Evolutionary conservation across 2,329 filamentous ascomycete species (phyloP), one percentile per base, ranked within the genome.

Genomic region (Zarea fungicola): DNA sequence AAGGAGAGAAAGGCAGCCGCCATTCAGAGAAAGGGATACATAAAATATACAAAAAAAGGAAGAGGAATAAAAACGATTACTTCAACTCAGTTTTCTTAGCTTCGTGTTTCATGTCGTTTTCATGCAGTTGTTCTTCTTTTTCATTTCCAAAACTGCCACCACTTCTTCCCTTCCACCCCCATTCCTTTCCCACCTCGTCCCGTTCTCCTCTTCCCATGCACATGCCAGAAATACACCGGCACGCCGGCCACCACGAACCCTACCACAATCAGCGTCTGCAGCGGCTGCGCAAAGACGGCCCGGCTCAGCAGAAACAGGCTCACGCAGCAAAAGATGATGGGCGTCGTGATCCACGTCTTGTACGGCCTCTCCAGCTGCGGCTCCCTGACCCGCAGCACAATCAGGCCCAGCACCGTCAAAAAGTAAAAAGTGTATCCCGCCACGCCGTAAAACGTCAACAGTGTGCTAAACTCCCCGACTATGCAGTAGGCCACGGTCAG

Each of bases 351-450:
- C 93, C 92, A 99, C 3, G 91, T 96, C 65, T 83, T 85, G 69
- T 99, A 99, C 1, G 93, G 92, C 22, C 93, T 74, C 65, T 96
- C 90, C 39, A 99, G 77, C 54, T 84, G 76, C 4, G 93, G 93
- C 66, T 99, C 93, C 54, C 80, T 80, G 25, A 97, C 89, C 25
- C 93, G 79, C 53, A 99, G 75, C 45, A 99, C 80, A 54, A 99
- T 96, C 42, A 99, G 76, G 1, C 93, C 93, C 0, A 99, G 79
- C 0, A 99, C 93, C 0, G 92, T 95, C 49, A 95, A 72, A 66
- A 99, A 99, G 71, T 99, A 99, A 64, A 99, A 99, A 0, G 89
- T 89, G 65, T 99, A 99, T 13, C 91, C 91, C 0, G 93, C 93
- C 11, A 99, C 93, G 49, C 93, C 93, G 69, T 97, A 97, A 65